Conservation (phyloP, 371 early-diverging fungal species). For the Mortierella sp. region DNA sequence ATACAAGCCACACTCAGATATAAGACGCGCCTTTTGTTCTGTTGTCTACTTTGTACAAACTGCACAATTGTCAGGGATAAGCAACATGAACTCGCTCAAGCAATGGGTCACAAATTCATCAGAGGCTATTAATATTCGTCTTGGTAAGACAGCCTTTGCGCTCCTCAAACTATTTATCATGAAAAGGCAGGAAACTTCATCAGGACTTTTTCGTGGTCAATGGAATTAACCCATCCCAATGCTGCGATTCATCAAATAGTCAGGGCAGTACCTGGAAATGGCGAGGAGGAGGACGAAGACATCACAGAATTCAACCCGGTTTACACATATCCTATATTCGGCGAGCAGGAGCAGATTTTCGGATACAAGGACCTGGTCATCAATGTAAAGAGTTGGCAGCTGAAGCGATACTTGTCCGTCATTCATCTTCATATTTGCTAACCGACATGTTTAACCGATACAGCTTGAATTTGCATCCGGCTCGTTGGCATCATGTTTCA, state of each 20-base stretch:
- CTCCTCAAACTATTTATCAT: neutral
- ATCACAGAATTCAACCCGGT: slow-evolving; percentile 70
- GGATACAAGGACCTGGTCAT: slow-evolving; percentile 88
- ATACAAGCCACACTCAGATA: slow-evolving; percentile 13
- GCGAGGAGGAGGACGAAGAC: slow-evolving; percentile 40
- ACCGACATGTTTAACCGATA: slow-evolving; percentile 1
- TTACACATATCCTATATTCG: slow-evolving; percentile 92
- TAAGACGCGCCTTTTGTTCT: slow-evolving; percentile 1
- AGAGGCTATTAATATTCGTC: slow-evolving; percentile 57
- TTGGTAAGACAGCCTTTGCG: slow-evolving; percentile 30
- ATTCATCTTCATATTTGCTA: slow-evolving; percentile 1
- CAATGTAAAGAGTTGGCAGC: slow-evolving; percentile 61
- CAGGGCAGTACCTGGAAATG: slow-evolving; percentile 26
- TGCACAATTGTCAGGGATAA: neutral
- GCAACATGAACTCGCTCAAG: slow-evolving; percentile 45
- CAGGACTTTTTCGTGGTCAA: neutral
- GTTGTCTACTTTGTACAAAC: neutral
- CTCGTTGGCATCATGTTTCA: slow-evolving; percentile 78
- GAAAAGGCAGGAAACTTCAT: neutral
- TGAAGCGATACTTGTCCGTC: neutral
- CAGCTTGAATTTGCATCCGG: slow-evolving; percentile 85
- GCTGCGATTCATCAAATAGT: slow-evolving; percentile 12
- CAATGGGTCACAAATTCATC: slow-evolving; percentile 59
- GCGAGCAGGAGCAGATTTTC: slow-evolving; percentile 88
- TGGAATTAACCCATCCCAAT: neutral